Evolutionary conservation across 805 yeast genomes (phyloP).

Genomic region (Ogataea minuta): DNA sequence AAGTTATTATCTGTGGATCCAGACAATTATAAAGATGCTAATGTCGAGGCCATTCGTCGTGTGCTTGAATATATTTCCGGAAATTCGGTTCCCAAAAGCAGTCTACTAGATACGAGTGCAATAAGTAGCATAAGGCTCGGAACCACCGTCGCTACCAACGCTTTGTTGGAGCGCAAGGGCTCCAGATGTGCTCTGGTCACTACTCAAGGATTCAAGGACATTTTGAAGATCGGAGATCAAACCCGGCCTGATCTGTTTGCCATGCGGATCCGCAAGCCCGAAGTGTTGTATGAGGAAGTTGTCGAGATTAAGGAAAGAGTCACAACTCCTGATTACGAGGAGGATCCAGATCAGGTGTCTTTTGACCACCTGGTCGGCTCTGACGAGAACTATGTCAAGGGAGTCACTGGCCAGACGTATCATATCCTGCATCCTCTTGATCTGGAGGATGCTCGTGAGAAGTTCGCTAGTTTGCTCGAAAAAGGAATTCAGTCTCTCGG

Average conservation of each 20-base stretch:
- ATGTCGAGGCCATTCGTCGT: constrained; percentile 26
- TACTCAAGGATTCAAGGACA: constrained; percentile 32
- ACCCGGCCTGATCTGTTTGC: constrained; percentile 27
- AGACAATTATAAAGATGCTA: constrained; percentile 26
- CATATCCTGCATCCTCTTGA: constrained; percentile 25
- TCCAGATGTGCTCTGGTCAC: constrained; percentile 23
- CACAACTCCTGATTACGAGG: constrained; percentile 26
- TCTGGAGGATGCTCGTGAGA: constrained; percentile 14
- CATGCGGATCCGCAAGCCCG: constrained; percentile 19
- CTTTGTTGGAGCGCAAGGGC: constrained; percentile 24
- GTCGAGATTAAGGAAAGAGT: constrained; percentile 21
- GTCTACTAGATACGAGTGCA: constrained; percentile 14
- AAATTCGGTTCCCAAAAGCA: constrained; percentile 12
- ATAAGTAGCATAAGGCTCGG: constrained; percentile 27
- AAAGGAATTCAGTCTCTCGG: constrained; percentile 30
- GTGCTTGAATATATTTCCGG: constrained; percentile 18
- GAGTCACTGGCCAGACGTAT: constrained; percentile 18
- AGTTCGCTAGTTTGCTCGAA: constrained; percentile 23
- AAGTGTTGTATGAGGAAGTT: constrained; percentile 19
- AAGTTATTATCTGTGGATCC: constrained; percentile 27
- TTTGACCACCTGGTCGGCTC: constrained; percentile 9
- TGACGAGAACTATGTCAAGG: constrained; percentile 9
- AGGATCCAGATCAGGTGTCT: constrained; percentile 23
- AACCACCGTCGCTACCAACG: constrained; percentile 28
- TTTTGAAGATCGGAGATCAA: constrained; percentile 33